Conservation (phyloP, 179 eudicot species). For the Beta lomatogona region DNA sequence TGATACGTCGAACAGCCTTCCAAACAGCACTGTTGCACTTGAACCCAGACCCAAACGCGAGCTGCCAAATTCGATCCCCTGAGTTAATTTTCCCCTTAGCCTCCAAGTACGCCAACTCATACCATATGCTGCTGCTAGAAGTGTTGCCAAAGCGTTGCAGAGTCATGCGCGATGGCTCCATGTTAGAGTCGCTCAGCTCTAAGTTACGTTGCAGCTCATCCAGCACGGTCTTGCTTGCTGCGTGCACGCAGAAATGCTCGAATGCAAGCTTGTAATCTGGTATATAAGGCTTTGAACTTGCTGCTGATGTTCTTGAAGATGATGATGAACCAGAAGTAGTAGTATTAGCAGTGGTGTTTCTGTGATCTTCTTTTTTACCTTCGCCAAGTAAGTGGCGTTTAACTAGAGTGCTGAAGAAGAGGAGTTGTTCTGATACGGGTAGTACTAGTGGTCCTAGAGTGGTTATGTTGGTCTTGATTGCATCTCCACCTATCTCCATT, state of each 20-base stretch:
- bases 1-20: conserved; percentile 54
- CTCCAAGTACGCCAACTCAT: conserved; percentile 83
- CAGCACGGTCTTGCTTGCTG: conserved; percentile 75
- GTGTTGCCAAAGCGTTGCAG: conserved; percentile 89
- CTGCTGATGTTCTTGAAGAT: background rate
- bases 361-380: background rate
- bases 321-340: conserved; percentile 6
- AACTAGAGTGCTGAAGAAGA: conserved; percentile 70
- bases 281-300: conserved; percentile 60
- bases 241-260: conserved; percentile 93
- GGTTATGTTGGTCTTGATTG: conserved; percentile 94
- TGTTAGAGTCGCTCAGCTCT: conserved; percentile 70
- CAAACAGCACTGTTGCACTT: conserved; percentile 87
- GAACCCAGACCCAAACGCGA: conserved; percentile 82
- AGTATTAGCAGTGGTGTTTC: background rate
- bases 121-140: conserved; percentile 97
- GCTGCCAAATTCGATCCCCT: conserved; percentile 87
- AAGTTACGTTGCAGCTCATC: conserved; percentile 87
- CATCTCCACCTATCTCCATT: conserved; percentile 83
- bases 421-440: conserved; percentile 85
- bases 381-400: conserved; percentile 52
- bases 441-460: conserved; percentile 91
- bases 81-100: conserved; percentile 60
- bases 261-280: conserved; percentile 96
- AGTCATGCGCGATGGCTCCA: conserved; percentile 79